These are phyloP conservation scores for Fomitiporia mediterranea DNA, from an alignment of 1,284 basidiomycete species.

Conservation along the genomic window DNA sequence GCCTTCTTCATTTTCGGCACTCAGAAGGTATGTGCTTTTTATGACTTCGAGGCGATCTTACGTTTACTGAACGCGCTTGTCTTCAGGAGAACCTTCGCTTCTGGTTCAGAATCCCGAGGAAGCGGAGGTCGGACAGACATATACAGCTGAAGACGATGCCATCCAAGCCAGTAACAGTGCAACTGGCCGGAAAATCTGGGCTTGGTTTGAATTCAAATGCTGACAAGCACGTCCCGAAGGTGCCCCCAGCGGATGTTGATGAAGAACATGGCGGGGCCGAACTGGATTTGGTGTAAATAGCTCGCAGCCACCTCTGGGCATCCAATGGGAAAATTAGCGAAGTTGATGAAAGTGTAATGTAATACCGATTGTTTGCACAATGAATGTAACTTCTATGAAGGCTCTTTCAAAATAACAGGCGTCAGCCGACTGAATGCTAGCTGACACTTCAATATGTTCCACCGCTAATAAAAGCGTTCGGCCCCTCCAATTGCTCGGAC, in stretches of 20 bases:
- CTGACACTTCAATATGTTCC: too few relatives aligned
- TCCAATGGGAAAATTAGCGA: too few relatives aligned
- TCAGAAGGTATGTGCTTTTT: conserved; percentile 11
- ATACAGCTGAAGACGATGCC: neutral
- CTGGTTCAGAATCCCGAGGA: conserved; percentile 9
- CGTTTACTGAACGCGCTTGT: neutral
- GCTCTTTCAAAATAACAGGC: neutral
- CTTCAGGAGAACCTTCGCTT: conserved; percentile 15
- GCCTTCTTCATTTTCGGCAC: conserved; percentile 18
- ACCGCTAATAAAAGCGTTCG: too few relatives aligned
- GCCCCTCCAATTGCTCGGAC: too few relatives aligned
- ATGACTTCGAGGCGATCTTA: neutral
- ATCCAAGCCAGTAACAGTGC: conserved; percentile 5
- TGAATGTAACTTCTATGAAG: too few relatives aligned
- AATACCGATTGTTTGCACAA: too few relatives aligned
- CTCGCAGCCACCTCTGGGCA: too few relatives aligned
- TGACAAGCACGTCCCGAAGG: neutral
- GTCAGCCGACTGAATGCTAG: neutral
- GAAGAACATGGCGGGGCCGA: neutral
- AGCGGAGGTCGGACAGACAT: neutral
- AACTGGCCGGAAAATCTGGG: neutral
- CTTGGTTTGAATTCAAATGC: neutral
- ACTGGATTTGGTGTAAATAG: too few relatives aligned
- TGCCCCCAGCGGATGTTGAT: neutral
- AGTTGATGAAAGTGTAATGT: too few relatives aligned